Evolutionary conservation across 2,329 filamentous ascomycete genomes (phyloP).

Genomic region (Xylaria digitata): DNA sequence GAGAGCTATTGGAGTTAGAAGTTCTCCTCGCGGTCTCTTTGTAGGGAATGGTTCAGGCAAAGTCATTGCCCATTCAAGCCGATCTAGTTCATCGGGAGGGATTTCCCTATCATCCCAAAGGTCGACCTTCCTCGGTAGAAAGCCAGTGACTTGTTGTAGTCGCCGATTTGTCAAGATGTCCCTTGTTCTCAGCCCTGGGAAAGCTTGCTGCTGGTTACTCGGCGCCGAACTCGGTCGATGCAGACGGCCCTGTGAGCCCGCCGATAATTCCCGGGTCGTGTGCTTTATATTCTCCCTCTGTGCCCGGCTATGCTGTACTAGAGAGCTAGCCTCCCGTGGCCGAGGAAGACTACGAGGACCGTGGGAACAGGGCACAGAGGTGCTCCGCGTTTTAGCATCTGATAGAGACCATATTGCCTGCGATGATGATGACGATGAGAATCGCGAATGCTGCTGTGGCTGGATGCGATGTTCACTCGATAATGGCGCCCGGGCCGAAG

Average conservation of each 20-base stretch:
- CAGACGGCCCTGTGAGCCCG: constrained; percentile 1
- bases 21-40: constrained; percentile 42
- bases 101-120: constrained; percentile 36
- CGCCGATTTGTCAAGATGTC: constrained; percentile 25
- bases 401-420: background rate
- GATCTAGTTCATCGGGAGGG: constrained; percentile 39
- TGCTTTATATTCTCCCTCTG: background rate
- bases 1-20: constrained; percentile 4
- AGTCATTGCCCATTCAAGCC: constrained; percentile 41
- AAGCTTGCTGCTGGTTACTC: background rate
- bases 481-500: background rate
- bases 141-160: constrained; percentile 43
- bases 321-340: background rate
- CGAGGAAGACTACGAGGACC: background rate
- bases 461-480: background rate
- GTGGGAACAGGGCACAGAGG: background rate
- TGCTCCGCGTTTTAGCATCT: background rate
- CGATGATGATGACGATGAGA: background rate
- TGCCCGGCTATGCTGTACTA: background rate
- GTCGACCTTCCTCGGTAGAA: constrained; percentile 38
- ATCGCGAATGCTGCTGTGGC: constrained; percentile 1
- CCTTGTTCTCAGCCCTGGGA: constrained; percentile 1
- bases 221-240: background rate
- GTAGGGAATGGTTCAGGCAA: constrained; percentile 41
- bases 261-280: background rate